Percentiles rank a stretch among this genome's conserved stretches.
These are phyloP conservation scores for Tylopilus subfusipes DNA, from an alignment of 768 basidiomycete species.

Conservation along the genomic window DNA sequence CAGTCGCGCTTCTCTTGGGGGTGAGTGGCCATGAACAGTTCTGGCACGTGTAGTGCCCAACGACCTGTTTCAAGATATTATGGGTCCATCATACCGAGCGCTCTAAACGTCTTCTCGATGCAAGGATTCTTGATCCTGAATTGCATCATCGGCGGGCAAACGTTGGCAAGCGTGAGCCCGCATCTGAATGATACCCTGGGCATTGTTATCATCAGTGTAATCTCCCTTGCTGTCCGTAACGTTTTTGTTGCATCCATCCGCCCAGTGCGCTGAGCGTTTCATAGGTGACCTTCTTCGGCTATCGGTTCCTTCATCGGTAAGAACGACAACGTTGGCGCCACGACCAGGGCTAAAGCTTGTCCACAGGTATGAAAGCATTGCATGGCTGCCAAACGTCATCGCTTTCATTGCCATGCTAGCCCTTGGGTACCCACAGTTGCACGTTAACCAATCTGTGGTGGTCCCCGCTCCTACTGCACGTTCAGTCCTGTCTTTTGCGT, in stretches of 20 bases:
- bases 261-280: background rate
- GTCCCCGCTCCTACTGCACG: constrained; percentile 34
- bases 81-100: constrained; percentile 38
- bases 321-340: constrained; percentile 1
- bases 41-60: background rate
- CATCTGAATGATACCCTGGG: constrained; percentile 30
- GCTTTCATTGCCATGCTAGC: constrained; percentile 66
- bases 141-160: constrained; percentile 61
- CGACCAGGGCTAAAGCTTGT: background rate
- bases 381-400: constrained; percentile 75
- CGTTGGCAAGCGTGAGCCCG: constrained; percentile 46
- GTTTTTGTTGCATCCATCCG: background rate
- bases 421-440: constrained; percentile 65
- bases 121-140: constrained; percentile 57
- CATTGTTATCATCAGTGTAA: constrained; percentile 32
- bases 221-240: constrained; percentile 29
- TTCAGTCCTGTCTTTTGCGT: constrained; percentile 41
- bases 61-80: constrained; percentile 33
- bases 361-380: constrained; percentile 65
- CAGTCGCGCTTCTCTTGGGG: constrained; percentile 53
- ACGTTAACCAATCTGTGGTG: constrained; percentile 36
- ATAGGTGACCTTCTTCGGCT: constrained; percentile 63
- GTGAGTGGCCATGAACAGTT: constrained; percentile 27
- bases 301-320: constrained; percentile 57
- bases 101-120: constrained; percentile 48